phyloP scores from a whole-genome alignment of 2,329 filamentous ascomycete genomes.

The Lasiodiplodia theobromae region DNA sequence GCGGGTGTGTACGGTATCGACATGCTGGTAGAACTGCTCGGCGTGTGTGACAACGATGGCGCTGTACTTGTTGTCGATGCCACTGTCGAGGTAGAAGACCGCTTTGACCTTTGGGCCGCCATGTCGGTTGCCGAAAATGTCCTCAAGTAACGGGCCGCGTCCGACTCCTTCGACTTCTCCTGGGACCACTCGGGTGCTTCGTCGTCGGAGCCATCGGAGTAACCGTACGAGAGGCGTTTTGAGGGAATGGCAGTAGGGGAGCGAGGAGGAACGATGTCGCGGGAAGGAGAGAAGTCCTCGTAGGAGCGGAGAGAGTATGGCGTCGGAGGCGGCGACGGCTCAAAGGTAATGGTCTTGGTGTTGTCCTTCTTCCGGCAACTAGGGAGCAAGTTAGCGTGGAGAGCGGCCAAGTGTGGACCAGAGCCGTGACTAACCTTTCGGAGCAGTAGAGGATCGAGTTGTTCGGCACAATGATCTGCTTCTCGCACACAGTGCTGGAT shows the following conservation, averaged over 20 bases:
- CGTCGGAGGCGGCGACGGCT: conserved; percentile 46
- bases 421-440: conserved; percentile 59
- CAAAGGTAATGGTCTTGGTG: conserved; percentile 44
- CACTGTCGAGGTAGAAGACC: conserved; percentile 43
- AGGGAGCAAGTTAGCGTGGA: conserved; percentile 11
- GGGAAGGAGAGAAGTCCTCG: conserved; percentile 43
- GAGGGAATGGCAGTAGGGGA: conserved; percentile 53
- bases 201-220: conserved; percentile 53
- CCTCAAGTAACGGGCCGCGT: conserved; percentile 51
- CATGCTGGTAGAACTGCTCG: conserved; percentile 53
- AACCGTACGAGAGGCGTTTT: conserved; percentile 49
- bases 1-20: conserved; percentile 52
- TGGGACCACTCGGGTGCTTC: conserved; percentile 39
- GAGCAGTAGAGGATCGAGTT: conserved; percentile 70
- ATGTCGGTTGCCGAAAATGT: conserved; percentile 46
- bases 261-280: conserved; percentile 56
- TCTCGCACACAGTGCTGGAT: conserved; percentile 68
- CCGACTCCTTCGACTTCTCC: conserved; percentile 42
- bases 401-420: conserved; percentile 13
- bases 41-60: conserved; percentile 56
- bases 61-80: conserved; percentile 44
- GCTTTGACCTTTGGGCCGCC: conserved; percentile 29
- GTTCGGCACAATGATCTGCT: conserved; percentile 68
- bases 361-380: conserved; percentile 58
- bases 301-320: conserved; percentile 48